phyloP scores from a whole-genome alignment of 2,329 filamentous ascomycete genomes.

The Westerdykella sp. region DNA sequence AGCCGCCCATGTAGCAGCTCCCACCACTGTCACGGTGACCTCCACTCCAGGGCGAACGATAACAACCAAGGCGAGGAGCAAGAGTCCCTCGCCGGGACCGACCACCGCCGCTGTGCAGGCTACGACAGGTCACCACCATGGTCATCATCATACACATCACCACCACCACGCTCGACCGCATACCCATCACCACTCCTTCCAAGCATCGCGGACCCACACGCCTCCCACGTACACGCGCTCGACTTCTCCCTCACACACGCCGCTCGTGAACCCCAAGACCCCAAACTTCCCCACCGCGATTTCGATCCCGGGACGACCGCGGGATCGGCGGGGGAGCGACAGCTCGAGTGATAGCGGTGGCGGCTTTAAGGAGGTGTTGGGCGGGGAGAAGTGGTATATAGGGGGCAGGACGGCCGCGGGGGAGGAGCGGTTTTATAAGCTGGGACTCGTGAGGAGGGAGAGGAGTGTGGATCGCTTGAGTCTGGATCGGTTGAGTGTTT shows the following conservation, averaged over 20 bases:
- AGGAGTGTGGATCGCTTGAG: slow-evolving; percentile 69
- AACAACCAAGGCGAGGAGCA: slow-evolving; percentile 23
- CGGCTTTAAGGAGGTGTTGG: slow-evolving; percentile 61
- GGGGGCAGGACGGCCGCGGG: slow-evolving; percentile 68
- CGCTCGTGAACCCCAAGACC: slow-evolving; percentile 5
- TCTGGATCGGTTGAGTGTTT: slow-evolving; percentile 68
- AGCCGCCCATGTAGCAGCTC: slow-evolving; percentile 29
- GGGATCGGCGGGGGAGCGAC: slow-evolving; percentile 61
- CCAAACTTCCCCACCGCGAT: slow-evolving; percentile 1
- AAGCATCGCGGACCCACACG: slow-evolving; percentile 39
- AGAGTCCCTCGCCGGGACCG: slow-evolving; percentile 26
- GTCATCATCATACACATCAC: too few species aligned
- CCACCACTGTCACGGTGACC: slow-evolving; percentile 20
- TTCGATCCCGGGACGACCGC: background rate
- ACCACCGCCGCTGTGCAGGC: slow-evolving; percentile 36
- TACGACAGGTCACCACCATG: slow-evolving; percentile 20
- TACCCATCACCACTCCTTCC: slow-evolving; percentile 12
- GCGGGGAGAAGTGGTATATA: slow-evolving; percentile 75
- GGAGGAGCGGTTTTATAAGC: slow-evolving; percentile 77
- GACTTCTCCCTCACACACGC: slow-evolving; percentile 20
- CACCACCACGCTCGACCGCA: too few species aligned
- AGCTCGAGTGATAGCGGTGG: slow-evolving; percentile 60
- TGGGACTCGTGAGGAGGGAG: slow-evolving; percentile 67
- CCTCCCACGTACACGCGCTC: slow-evolving; percentile 32
- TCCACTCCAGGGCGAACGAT: slow-evolving; percentile 39